These are phyloP conservation scores for Sugiyamaella xylanicola DNA, from an alignment of 1,139 yeast genomes.

Conservation along the genomic window DNA sequence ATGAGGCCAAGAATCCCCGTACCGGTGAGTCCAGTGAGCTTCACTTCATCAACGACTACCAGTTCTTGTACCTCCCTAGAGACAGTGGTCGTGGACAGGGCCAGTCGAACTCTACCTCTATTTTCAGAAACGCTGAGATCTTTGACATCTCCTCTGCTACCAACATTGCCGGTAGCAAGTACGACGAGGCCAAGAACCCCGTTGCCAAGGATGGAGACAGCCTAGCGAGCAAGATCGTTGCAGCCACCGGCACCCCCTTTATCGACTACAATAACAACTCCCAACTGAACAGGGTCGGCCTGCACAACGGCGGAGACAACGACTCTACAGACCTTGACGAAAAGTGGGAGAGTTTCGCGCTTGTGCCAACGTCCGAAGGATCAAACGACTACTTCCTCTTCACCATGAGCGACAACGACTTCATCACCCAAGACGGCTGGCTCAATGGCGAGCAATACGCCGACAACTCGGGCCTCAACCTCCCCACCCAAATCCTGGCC, in stretches of 20 bases:
- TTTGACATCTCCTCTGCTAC: slow-evolving; percentile 26
- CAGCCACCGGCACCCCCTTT: slow-evolving; percentile 24
- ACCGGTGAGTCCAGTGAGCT: slow-evolving; percentile 27
- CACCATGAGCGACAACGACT: slow-evolving; percentile 29
- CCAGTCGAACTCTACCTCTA: slow-evolving; percentile 21
- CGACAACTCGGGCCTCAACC: slow-evolving; percentile 25
- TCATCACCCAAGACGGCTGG: slow-evolving; percentile 28
- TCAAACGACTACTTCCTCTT: slow-evolving; percentile 27
- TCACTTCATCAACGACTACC: slow-evolving; percentile 25
- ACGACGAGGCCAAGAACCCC: slow-evolving; percentile 22
- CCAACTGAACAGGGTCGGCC: slow-evolving; percentile 25
- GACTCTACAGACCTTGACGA: slow-evolving; percentile 24
- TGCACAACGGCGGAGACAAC: slow-evolving; percentile 26
- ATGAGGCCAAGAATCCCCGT: slow-evolving; percentile 27
- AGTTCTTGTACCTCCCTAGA: slow-evolving; percentile 26
- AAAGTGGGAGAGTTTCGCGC: slow-evolving; percentile 29
- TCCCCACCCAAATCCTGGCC: slow-evolving; percentile 27
- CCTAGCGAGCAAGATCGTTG: slow-evolving; percentile 16
- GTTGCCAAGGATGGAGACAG: slow-evolving; percentile 28
- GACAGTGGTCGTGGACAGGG: slow-evolving; percentile 25
- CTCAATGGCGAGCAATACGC: slow-evolving; percentile 23
- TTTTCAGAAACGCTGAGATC: slow-evolving; percentile 25
- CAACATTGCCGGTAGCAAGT: slow-evolving; percentile 25
- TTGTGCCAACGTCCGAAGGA: slow-evolving; percentile 24
- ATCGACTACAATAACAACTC: slow-evolving; percentile 24